Conservation (phyloP, 2,329 filamentous ascomycete species). For the Exophiala oligosperma region DNA sequence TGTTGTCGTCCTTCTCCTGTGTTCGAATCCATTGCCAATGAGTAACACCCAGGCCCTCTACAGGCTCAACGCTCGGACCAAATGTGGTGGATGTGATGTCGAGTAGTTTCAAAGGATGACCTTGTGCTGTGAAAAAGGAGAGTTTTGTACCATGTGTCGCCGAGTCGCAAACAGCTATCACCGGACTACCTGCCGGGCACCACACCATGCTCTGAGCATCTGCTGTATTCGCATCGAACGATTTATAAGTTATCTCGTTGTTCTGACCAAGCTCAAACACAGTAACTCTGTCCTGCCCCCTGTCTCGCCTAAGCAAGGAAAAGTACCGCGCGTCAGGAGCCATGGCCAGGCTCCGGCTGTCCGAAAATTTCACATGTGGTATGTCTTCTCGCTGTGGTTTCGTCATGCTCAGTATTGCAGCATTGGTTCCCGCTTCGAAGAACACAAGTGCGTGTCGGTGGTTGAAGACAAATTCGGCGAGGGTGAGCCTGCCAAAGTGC, state of each 20-base stretch:
- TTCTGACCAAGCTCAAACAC: conserved; percentile 17
- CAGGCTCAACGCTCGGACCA: neutral
- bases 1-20: neutral
- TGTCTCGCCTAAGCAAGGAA: conserved; percentile 22
- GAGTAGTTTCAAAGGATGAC: conserved; percentile 25
- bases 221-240: conserved; percentile 20
- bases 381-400: conserved; percentile 25
- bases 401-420: conserved; percentile 21
- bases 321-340: conserved; percentile 14
- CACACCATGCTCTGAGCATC: conserved; percentile 27
- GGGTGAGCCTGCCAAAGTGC: conserved; percentile 21
- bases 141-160: conserved; percentile 22
- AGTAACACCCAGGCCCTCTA: conserved; percentile 17
- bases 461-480: conserved; percentile 26
- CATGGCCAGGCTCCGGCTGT: conserved; percentile 12
- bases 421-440: conserved; percentile 19
- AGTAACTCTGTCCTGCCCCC: conserved; percentile 22
- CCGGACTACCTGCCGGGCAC: conserved; percentile 21
- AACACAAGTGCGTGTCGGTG: conserved; percentile 25
- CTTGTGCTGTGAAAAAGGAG: conserved; percentile 26
- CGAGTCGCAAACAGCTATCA: conserved; percentile 25
- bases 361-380: conserved; percentile 24
- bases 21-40: conserved; percentile 13
- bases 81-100: conserved; percentile 17
- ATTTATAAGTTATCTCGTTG: conserved; percentile 12